These are phyloP conservation scores for Hanseniaspora sp. DNA, from an alignment of 1,139 yeast species.

Conservation along the genomic window DNA sequence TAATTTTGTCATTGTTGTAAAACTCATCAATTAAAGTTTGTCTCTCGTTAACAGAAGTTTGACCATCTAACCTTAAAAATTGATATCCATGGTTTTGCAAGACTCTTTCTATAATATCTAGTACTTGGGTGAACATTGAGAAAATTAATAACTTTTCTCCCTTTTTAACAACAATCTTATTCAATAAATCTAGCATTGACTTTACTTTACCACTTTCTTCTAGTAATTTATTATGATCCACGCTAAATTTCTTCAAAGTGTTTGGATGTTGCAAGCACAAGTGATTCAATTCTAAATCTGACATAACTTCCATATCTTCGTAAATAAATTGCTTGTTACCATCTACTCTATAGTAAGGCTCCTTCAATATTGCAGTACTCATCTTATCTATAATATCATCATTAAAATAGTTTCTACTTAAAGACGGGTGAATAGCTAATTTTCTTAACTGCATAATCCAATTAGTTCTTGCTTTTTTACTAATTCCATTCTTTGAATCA, in stretches of 20 bases:
- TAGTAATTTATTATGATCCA: slow-evolving; percentile 32
- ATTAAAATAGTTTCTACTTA: slow-evolving; percentile 51
- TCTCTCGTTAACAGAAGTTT: slow-evolving; percentile 81
- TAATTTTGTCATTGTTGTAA: slow-evolving; percentile 70
- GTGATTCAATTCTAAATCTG: slow-evolving; percentile 73
- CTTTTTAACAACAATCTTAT: slow-evolving; percentile 41
- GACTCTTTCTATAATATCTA: slow-evolving; percentile 75
- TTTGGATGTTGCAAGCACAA: slow-evolving; percentile 64
- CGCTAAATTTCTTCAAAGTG: slow-evolving; percentile 41
- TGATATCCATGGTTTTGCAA: slow-evolving; percentile 55
- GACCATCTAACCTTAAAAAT: slow-evolving; percentile 84
- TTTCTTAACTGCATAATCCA: slow-evolving; percentile 62
- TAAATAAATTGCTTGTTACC: slow-evolving; percentile 66
- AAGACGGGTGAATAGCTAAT: slow-evolving; percentile 63
- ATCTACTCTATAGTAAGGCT: slow-evolving; percentile 56
- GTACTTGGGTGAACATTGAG: slow-evolving; percentile 83
- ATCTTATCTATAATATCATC: slow-evolving; percentile 48
- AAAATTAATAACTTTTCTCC: slow-evolving; percentile 72
- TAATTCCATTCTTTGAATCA: slow-evolving; percentile 37
- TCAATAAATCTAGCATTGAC: slow-evolving; percentile 48
- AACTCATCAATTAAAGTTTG: slow-evolving; percentile 86
- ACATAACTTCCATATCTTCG: slow-evolving; percentile 96
- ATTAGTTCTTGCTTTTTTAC: slow-evolving; percentile 37
- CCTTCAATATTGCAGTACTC: slow-evolving; percentile 70
- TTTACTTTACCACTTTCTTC: slow-evolving; percentile 66